These are phyloP conservation scores for Chaetomium sp. DNA, from an alignment of 2,329 filamentous ascomycete species.

Conservation along the genomic window DNA sequence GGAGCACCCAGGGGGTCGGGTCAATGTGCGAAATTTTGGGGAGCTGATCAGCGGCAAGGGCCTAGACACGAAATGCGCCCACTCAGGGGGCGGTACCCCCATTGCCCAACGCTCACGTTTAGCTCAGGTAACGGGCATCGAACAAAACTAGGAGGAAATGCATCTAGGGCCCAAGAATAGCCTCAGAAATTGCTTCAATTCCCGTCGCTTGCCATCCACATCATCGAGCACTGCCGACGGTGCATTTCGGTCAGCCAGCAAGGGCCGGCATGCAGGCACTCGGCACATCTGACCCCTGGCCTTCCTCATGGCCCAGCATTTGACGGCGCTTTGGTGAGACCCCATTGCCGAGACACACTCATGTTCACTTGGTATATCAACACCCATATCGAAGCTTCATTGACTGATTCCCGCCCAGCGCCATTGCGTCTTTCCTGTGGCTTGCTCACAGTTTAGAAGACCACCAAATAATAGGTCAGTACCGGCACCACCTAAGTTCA, in stretches of 20 bases:
- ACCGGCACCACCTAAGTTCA: not conserved
- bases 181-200: not conserved
- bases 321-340: slow-evolving; percentile 33
- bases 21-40: not conserved
- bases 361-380: not conserved
- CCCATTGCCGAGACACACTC: not conserved
- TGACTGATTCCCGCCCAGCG: slow-evolving; percentile 28
- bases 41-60: slow-evolving; percentile 1
- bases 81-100: not conserved
- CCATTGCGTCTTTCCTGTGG: slow-evolving; percentile 43
- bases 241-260: no score
- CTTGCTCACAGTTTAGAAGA: slow-evolving; percentile 40
- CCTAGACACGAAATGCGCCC: not conserved
- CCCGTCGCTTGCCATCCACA: not conserved
- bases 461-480: slow-evolving; percentile 43
- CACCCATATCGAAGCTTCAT: not conserved
- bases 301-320: slow-evolving; percentile 19
- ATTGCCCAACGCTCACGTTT: no score
- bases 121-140: no score
- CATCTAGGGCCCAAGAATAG: not conserved
- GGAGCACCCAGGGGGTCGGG: not conserved
- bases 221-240: no score
- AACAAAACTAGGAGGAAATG: no score
- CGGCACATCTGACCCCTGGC: not conserved
- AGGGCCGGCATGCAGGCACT: not conserved